A percentile compares a stretch with the other conserved stretches of the same genome.
phyloP scores from a whole-genome alignment of 2,329 filamentous ascomycete species.

The Trichoderma brevicompactum region DNA sequence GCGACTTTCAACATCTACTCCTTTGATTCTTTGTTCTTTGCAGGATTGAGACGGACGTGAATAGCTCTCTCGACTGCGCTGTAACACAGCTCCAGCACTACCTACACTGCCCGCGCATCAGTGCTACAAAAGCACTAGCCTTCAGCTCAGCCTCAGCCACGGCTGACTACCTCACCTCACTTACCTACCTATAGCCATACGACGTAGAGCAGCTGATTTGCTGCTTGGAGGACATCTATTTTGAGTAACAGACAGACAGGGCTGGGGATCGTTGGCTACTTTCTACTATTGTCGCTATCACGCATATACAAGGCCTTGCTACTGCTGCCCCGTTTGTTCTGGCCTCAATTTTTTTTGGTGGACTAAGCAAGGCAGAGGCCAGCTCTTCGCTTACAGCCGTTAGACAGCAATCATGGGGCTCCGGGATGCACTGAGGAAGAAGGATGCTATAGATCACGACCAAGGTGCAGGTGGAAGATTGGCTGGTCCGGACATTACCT shows the following conservation, averaged over 20 bases:
- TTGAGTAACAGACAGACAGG: not conserved
- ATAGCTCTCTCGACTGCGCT: not conserved
- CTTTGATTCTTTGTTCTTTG: not conserved
- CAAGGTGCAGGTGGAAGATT: conserved; percentile 45
- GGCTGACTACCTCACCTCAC: not conserved
- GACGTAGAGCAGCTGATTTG: conserved; percentile 9
- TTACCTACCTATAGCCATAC: not conserved
- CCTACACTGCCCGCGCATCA: conserved; percentile 4
- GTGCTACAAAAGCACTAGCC: conserved; percentile 6
- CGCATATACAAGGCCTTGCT: conserved; percentile 16
- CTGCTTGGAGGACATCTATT: not conserved
- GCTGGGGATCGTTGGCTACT: not conserved
- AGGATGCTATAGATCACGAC: conserved; percentile 51
- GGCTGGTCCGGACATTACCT: conserved; percentile 70
- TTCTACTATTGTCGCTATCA: not conserved
- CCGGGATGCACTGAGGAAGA: conserved; percentile 59
- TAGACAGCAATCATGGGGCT: conserved; percentile 50
- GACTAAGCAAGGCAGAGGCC: not conserved
- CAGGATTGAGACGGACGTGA: not conserved
- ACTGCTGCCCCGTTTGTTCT: not conserved
- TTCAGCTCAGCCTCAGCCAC: conserved; percentile 16
- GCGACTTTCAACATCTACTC: no score
- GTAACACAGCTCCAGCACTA: not conserved
- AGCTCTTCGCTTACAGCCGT: not conserved
- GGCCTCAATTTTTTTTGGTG: not conserved